Conservation (phyloP, 148 eudicot species). For the Persicaria maculosa region DNA sequence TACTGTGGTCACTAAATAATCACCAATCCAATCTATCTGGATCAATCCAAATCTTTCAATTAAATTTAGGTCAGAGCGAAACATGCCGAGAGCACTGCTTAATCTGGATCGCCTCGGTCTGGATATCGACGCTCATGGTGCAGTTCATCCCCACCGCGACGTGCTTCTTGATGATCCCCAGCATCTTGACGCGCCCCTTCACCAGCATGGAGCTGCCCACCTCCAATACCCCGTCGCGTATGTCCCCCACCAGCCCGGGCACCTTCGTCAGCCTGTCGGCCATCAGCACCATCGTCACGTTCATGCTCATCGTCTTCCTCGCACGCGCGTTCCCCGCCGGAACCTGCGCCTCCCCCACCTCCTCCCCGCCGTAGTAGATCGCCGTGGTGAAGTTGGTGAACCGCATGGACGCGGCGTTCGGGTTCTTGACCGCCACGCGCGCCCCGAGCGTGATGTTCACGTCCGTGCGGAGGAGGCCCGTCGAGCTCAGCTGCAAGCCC, state of each 20-base stretch:
- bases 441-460: conserved; percentile 25
- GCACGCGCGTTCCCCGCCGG: conserved; percentile 35
- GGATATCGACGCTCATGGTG: conserved; percentile 23
- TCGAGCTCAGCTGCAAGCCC: conserved; percentile 17
- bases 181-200: conserved; percentile 33
- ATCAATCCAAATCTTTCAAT: not conserved
- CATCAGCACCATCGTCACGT: conserved; percentile 24
- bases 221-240: conserved; percentile 16
- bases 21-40: too few species aligned
- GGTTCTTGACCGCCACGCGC: conserved; percentile 33
- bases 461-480: not conserved
- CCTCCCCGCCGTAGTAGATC: conserved; percentile 25
- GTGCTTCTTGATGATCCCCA: conserved; percentile 26
- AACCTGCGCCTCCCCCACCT: conserved; percentile 26
- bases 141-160: conserved; percentile 40
- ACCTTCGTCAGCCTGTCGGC: conserved; percentile 16
- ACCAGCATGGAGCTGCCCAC: conserved; percentile 24
- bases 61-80: conserved; percentile 11
- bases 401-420: conserved; percentile 38
- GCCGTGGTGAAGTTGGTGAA: conserved; percentile 23
- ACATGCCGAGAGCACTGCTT: conserved; percentile 22
- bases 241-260: conserved; percentile 20
- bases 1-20: too few species aligned
- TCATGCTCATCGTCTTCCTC: conserved; percentile 23
- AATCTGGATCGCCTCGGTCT: conserved; percentile 16